Evolutionary conservation across 2,329 filamentous ascomycete genomes (phyloP).

Genomic region (Cladosporium cucumerinum): DNA sequence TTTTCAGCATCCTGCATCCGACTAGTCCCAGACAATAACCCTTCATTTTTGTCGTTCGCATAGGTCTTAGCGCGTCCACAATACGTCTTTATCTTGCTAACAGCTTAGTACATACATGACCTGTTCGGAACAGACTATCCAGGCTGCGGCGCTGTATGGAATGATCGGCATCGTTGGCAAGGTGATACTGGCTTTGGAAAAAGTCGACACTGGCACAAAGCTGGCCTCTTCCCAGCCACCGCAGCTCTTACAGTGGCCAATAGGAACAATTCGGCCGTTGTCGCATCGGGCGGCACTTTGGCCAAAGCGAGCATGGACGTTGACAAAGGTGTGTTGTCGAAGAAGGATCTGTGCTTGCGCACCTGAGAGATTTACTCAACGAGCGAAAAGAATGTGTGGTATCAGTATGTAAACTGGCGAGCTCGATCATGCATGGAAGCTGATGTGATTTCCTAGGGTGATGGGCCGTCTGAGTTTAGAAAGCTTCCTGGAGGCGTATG

Average conservation of each 20-base stretch:
- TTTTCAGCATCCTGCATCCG: neutral
- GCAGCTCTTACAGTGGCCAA: slow-evolving; percentile 40
- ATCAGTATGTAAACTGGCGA: slow-evolving; percentile 33
- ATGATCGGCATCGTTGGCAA: slow-evolving; percentile 45
- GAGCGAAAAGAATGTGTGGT: slow-evolving; percentile 45
- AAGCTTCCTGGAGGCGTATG: slow-evolving; percentile 44
- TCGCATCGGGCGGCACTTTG: slow-evolving; percentile 28
- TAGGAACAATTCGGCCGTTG: slow-evolving; percentile 34
- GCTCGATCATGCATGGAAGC: no score
- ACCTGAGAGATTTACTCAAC: slow-evolving; percentile 50
- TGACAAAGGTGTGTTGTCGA: slow-evolving; percentile 37
- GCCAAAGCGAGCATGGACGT: slow-evolving; percentile 23
- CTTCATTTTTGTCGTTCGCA: neutral
- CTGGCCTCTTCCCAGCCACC: slow-evolving; percentile 45
- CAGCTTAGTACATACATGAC: no score
- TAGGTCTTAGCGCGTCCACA: neutral
- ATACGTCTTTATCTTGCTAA: no score
- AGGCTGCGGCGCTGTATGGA: slow-evolving; percentile 41
- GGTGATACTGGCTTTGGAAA: slow-evolving; percentile 37
- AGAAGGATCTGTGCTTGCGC: slow-evolving; percentile 41
- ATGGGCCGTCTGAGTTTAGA: slow-evolving; percentile 49
- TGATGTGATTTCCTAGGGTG: slow-evolving; percentile 25
- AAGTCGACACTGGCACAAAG: slow-evolving; percentile 36
- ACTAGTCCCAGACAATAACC: neutral
- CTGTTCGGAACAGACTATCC: neutral